Evolutionary conservation across 495 filamentous ascomycete species (phyloP), one percentile per base, ranked within the genome.

Genomic region (Trichoderma orchidacearum): DNA sequence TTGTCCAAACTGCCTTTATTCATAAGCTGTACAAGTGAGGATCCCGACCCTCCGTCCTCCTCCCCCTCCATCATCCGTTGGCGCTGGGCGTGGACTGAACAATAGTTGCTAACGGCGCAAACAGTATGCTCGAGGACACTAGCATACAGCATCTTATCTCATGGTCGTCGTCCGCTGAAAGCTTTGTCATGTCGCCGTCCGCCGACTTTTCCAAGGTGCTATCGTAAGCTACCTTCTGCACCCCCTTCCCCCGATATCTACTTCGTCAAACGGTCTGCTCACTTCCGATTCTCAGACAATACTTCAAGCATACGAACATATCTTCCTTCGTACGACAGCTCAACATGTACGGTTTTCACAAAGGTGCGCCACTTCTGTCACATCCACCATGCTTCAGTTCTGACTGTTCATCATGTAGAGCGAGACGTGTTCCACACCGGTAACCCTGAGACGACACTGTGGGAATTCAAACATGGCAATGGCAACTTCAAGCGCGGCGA

Each of bases 341-440:
- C 55, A 98, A 98, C 67, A 98, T 98, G 93, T 98, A 98, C 63
- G 93, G 93, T 2, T 98, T 98, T 74, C 93, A 98, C 71, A 98
- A 98, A 90, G 93, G 93, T 93, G 76, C 52, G 77, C 59, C 52
- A 54, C 34, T 38, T 52, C 34, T 25, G 18, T 28, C 31, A n/a
- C n/a, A n/a, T n/a, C n/a, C n/a, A n/a, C n/a, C n/a, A n/a, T n/a
- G 38, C 53, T 30, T 45, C 53, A 23, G 4, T n/a, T n/a, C n/a
- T n/a, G n/a, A n/a, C n/a, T n/a, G n/a, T n/a, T n/a, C n/a, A n/a
- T n/a, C n/a, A 11, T 17, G 27, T 60, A 98, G 93, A 97, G 62
- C 96, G 93, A 79, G 93, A 98, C 69, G 94, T 97, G 23, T 98
- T 98, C 67, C 93, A 96, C 66, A 96, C 89, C 35, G 90, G 94